Evolutionary conservation across 176 grass and related monocot genomes (phyloP), one percentile per base, ranked within the genome.

Genomic region (Chloris gayana): DNA sequence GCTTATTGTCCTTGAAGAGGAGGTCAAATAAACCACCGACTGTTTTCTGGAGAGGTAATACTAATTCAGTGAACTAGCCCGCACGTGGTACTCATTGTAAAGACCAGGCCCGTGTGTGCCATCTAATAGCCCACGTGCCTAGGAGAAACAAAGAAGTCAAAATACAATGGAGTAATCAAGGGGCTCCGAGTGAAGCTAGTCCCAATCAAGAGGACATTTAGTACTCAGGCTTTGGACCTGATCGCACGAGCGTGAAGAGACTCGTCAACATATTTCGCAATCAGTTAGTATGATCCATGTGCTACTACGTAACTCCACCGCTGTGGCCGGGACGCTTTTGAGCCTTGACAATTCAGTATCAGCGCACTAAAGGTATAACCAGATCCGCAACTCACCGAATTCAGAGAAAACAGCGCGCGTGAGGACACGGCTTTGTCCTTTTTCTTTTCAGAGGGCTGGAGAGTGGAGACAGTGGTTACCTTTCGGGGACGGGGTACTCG

Each of bases 401-500:
- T 72, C 77, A 37, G 72, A 72, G 67, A 7, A 21, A 39, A 18
- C 21, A 14, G 22, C 69, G 22, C 69, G 73, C 37, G 63, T 62
- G 50, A 51, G 44, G 59, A 34, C 56, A n/a, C n/a, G n/a, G n/a
- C n/a, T n/a, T n/a, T 50, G 60, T 4, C 68, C 7, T 14, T 81
- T 74, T 44, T 44, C 37, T 7, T 60, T 25, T 29, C 9, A 26
- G 54, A 8, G n/a, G n/a, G n/a, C n/a, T n/a, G n/a, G n/a, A n/a
- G n/a, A 60, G 1, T 1, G 2, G 15, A 37, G 3, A 1, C 12
- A 9, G 13, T 18, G 32, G 56, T 86, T 15, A 93, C 94, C 88
- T 97, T 22, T 57, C 80, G n/a, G 88, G 88, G 67, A 93, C 65
- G 15, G 88, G 81, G 74, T 91, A 97, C 18, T 83, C 81, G 0